These are phyloP conservation scores for Tagetes patula DNA, from an alignment of 129 eudicot genomes.

Conservation along the genomic window DNA sequence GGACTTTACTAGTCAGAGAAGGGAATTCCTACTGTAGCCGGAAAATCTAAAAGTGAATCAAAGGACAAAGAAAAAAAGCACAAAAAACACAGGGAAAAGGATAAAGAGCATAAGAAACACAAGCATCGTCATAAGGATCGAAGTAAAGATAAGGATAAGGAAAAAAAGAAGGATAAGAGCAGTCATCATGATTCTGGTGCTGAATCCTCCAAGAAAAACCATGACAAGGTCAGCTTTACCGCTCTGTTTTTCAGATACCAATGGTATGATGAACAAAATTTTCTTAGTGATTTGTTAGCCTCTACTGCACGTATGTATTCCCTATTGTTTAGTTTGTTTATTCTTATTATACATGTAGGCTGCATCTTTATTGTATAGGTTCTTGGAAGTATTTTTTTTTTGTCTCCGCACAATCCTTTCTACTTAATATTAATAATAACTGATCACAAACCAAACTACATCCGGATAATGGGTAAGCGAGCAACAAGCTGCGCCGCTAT, in stretches of 20 bases:
- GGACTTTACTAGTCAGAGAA: slow-evolving; percentile 60
- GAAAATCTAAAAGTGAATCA: slow-evolving; percentile 66
- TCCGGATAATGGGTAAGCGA: too few relatives aligned
- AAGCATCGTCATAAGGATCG: slow-evolving; percentile 90
- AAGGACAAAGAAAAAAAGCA: slow-evolving; percentile 85
- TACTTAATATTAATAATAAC: too few relatives aligned
- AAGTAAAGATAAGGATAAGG: slow-evolving; percentile 87
- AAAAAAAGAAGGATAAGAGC: slow-evolving; percentile 67
- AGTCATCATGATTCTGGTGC: slow-evolving; percentile 44
- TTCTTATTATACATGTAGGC: neutral
- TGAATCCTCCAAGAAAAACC: slow-evolving; percentile 24
- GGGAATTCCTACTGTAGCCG: slow-evolving; percentile 75
- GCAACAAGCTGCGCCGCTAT: too few relatives aligned
- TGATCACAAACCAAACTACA: too few relatives aligned
- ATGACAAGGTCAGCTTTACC: slow-evolving; percentile 55
- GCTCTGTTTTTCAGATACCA: slow-evolving; percentile 3
- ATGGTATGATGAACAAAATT: neutral
- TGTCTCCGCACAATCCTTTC: too few relatives aligned
- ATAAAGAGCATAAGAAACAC: slow-evolving; percentile 91
- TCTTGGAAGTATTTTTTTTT: neutral
- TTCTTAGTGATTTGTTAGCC: slow-evolving; percentile 1
- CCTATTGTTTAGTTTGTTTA: neutral
- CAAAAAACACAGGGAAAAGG: slow-evolving; percentile 83
- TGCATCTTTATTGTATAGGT: neutral
- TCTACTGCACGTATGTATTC: neutral